These are phyloP conservation scores for Podosphaera fusca DNA, from an alignment of 2,329 filamentous ascomycete genomes.

Conservation along the genomic window DNA sequence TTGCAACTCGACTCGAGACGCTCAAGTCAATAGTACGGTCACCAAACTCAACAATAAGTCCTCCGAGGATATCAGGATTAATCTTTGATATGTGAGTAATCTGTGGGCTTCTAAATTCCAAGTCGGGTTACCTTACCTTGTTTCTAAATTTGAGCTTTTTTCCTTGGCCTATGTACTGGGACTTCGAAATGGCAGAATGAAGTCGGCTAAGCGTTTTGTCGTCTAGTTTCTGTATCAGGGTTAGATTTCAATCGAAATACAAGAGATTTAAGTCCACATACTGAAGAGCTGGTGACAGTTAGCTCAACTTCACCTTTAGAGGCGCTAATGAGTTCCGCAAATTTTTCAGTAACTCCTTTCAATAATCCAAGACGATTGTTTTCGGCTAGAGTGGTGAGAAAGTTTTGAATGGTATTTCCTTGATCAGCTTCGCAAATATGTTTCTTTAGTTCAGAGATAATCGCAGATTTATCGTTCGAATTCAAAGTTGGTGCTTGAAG, in stretches of 20 bases:
- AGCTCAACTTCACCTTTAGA: slow-evolving; percentile 84
- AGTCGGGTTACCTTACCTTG: slow-evolving; percentile 30
- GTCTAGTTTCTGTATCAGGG: slow-evolving; percentile 46
- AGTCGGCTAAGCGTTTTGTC: slow-evolving; percentile 65
- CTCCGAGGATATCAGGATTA: slow-evolving; percentile 83
- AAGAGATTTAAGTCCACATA: slow-evolving; percentile 23
- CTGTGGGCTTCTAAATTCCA: neutral
- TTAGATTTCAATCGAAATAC: slow-evolving; percentile 1
- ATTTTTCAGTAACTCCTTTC: slow-evolving; percentile 68
- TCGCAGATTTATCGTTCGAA: slow-evolving; percentile 57
- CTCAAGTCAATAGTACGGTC: slow-evolving; percentile 96
- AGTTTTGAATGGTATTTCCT: slow-evolving; percentile 73
- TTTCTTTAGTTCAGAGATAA: slow-evolving; percentile 76
- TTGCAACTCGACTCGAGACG: slow-evolving; percentile 81
- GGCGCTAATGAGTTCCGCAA: slow-evolving; percentile 66
- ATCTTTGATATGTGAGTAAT: slow-evolving; percentile 28
- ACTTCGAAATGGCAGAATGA: slow-evolving; percentile 75
- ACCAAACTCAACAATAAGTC: slow-evolving; percentile 85
- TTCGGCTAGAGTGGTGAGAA: slow-evolving; percentile 71
- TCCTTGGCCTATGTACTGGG: slow-evolving; percentile 63
- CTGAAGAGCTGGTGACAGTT: slow-evolving; percentile 70
- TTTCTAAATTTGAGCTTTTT: slow-evolving; percentile 97
- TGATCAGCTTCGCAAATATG: slow-evolving; percentile 45
- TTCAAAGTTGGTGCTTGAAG: slow-evolving; percentile 62
- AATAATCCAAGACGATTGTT: slow-evolving; percentile 86